These are phyloP conservation scores for Biancaea sappan DNA, from an alignment of 306 rosid species.

Conservation along the genomic window DNA sequence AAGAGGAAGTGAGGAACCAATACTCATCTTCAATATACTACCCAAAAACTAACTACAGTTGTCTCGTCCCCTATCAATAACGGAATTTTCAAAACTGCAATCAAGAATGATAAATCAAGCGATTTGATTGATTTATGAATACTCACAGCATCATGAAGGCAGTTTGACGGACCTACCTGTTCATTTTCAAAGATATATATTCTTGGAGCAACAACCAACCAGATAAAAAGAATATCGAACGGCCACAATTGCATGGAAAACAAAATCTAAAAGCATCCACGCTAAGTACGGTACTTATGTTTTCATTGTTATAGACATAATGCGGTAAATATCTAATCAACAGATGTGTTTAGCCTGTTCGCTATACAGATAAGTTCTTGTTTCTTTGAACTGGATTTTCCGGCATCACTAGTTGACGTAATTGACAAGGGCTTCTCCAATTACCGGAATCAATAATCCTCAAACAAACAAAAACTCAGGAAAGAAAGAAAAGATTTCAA, in stretches of 20 bases:
- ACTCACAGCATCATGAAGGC: too few relatives aligned
- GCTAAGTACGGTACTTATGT: not conserved
- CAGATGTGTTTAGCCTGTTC: not conserved
- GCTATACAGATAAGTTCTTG: conserved; percentile 3
- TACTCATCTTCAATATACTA: conserved; percentile 27
- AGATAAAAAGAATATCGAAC: conserved; percentile 13
- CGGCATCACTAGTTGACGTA: not conserved
- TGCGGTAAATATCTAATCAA: not conserved
- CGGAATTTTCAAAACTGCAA: conserved; percentile 15
- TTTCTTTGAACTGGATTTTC: not conserved
- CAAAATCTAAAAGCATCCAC: not conserved
- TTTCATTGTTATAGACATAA: conserved; percentile 17
- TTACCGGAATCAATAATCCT: not conserved
- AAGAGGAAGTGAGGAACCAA: conserved; percentile 27
- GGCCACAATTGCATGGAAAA: conserved; percentile 2
- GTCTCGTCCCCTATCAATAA: not conserved
- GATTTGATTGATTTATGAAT: conserved; percentile 4
- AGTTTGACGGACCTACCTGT: not conserved
- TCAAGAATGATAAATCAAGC: not conserved
- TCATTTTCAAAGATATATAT: conserved; percentile 9
- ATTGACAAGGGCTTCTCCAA: not conserved
- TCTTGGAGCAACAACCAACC: not conserved
- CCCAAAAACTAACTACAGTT: not conserved
- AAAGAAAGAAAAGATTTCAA: conserved; percentile 15
- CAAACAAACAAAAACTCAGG: not conserved